Conservation (phyloP, 257 asterid species). For the Asclepias syriaca region DNA sequence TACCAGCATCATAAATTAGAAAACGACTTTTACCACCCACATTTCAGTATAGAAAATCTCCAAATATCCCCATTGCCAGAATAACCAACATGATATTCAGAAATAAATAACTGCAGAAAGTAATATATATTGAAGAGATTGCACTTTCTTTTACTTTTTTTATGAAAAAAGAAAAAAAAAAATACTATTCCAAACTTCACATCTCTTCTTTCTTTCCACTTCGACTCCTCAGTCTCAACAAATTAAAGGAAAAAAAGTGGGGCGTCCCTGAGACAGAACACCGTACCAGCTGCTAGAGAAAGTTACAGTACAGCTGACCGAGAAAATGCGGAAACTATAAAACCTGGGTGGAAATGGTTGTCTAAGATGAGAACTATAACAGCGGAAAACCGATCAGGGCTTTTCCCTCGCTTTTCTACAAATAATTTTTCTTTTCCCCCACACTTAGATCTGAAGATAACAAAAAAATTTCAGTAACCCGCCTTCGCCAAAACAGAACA, state of each 20-base stretch:
- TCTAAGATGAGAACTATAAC: background rate
- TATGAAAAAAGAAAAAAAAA: too few relatives aligned
- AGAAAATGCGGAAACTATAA: background rate
- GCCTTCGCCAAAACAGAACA: background rate
- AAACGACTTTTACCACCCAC: constrained; percentile 27
- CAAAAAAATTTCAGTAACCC: background rate
- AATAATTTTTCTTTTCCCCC: background rate
- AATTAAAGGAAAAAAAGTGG: background rate
- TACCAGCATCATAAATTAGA: constrained; percentile 31
- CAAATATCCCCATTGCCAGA: constrained; percentile 5
- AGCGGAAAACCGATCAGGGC: background rate
- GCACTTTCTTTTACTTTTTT: background rate
- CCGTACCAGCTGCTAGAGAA: background rate
- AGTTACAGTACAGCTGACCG: constrained; percentile 7
- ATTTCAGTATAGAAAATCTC: constrained; percentile 15
- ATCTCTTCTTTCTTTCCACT: background rate
- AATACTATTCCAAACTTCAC: background rate
- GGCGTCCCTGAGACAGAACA: background rate
- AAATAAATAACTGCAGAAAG: background rate
- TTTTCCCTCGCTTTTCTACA: background rate
- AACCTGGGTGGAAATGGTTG: background rate
- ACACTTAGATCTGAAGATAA: constrained; percentile 7
- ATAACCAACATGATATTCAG: constrained; percentile 1
- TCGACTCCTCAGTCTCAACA: background rate
- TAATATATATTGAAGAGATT: background rate